phyloP scores from a whole-genome alignment of 2,329 filamentous ascomycete species.

The Fusarium pseudograminearum region DNA sequence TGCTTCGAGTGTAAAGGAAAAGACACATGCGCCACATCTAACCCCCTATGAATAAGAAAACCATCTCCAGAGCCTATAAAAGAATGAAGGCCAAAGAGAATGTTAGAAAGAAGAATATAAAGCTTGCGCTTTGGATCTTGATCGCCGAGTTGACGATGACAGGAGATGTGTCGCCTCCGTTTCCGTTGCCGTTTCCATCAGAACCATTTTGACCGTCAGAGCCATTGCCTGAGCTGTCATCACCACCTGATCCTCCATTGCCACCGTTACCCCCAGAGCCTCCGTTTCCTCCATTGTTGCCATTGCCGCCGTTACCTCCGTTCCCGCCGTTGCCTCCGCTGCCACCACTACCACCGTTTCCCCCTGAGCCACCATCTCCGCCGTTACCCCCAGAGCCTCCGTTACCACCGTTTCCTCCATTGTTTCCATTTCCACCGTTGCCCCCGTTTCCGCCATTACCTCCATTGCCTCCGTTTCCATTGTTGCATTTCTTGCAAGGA shows the following conservation, averaged over 20 bases:
- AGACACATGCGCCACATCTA: constrained; percentile 7
- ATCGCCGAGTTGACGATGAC: constrained; percentile 28
- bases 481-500: not conserved
- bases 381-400: not conserved
- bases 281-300: constrained; percentile 1
- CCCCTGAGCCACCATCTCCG: not conserved
- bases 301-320: not conserved
- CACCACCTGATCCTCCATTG: not conserved
- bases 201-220: constrained; percentile 13
- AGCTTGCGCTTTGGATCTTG: constrained; percentile 6
- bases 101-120: not conserved
- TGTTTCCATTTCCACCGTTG: not conserved
- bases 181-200: constrained; percentile 1
- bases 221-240: not conserved
- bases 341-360: not conserved
- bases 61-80: constrained; percentile 15
- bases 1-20: constrained; percentile 2
- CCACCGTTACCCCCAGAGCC: not conserved
- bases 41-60: not conserved
- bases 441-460: not conserved
- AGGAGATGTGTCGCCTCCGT: not conserved
- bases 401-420: not conserved
- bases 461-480: not conserved
- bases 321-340: not conserved
- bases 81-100: constrained; percentile 12